A percentile compares a stretch with the other conserved stretches of the same genome.
phyloP scores from a whole-genome alignment of 306 rosid species.

The Dryas octopetala region DNA sequence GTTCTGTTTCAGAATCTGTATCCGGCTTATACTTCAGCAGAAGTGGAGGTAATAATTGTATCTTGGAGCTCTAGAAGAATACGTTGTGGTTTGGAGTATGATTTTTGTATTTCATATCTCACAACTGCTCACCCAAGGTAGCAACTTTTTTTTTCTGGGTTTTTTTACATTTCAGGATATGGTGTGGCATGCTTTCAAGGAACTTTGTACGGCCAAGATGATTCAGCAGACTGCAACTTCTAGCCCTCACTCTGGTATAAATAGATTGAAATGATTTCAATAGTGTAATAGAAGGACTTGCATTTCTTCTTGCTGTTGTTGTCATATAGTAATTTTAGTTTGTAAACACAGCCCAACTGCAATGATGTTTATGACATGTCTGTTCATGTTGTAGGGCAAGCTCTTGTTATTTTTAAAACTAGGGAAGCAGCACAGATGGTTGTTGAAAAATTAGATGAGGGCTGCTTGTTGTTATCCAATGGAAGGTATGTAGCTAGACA shows the following conservation, averaged over 20 bases:
- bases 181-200: constrained; percentile 60
- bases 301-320: not conserved
- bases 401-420: constrained; percentile 63
- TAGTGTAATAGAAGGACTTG: not conserved
- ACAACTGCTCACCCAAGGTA: not conserved
- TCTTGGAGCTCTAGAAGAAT: not conserved
- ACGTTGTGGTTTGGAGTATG: not conserved
- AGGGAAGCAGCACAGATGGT: constrained; percentile 66
- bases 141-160: not conserved
- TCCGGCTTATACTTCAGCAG: constrained; percentile 65
- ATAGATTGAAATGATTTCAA: constrained; percentile 4
- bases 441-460: constrained; percentile 49
- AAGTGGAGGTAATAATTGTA: constrained; percentile 69
- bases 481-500: constrained; percentile 63
- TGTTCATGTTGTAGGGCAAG: constrained; percentile 66
- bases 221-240: constrained; percentile 60
- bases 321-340: not conserved
- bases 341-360: not conserved
- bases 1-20: constrained; percentile 81
- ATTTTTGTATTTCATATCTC: not conserved
- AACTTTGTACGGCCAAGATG: constrained; percentile 73
- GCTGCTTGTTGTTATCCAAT: constrained; percentile 70
- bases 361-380: constrained; percentile 1
- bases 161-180: constrained; percentile 52
- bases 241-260: constrained; percentile 68